These are phyloP conservation scores for Colletotrichum somersetense DNA, from an alignment of 2,329 filamentous ascomycete genomes.

Conservation along the genomic window DNA sequence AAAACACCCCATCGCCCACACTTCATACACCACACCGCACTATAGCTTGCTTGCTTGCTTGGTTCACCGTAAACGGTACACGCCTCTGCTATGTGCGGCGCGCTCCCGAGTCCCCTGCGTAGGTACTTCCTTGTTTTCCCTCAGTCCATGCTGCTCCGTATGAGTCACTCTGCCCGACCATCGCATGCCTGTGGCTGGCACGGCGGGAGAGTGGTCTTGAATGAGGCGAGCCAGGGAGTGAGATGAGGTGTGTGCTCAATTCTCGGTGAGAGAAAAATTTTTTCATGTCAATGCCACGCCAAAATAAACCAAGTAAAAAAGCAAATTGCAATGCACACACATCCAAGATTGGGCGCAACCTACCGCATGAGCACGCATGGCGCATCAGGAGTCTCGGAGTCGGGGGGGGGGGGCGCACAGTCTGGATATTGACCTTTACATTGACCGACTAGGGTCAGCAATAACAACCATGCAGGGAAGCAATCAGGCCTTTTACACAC, in stretches of 20 bases:
- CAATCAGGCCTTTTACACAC: conserved; percentile 11
- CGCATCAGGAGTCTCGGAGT: conserved; percentile 10
- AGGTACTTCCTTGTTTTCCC: conserved; percentile 4
- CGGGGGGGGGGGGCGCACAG: conserved; percentile 1
- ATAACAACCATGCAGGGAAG: conserved; percentile 23
- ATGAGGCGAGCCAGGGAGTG: conserved; percentile 28
- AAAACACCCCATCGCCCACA: conserved; percentile 14
- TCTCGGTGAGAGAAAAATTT: conserved; percentile 40
- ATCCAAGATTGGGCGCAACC: conserved; percentile 26
- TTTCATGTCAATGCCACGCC: conserved; percentile 31
- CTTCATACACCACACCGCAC: conserved; percentile 7
- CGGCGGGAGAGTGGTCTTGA: conserved; percentile 31
- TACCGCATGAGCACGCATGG: conserved; percentile 37
- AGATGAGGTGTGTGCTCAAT: conserved; percentile 30
- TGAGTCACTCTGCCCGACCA: conserved; percentile 37
- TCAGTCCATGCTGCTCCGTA: conserved; percentile 1
- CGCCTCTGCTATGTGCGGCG: conserved; percentile 3
- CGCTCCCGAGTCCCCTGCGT: conserved; percentile 4
- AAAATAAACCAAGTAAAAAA: conserved; percentile 16
- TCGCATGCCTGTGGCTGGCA: conserved; percentile 29
- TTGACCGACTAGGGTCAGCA: conserved; percentile 27
- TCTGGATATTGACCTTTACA: conserved; percentile 3
- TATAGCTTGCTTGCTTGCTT: too few species aligned
- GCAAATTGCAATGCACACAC: conserved; percentile 34
- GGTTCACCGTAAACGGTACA: conserved; percentile 10